A percentile compares a stretch with the other conserved stretches of the same genome.
Conservation (phyloP, 2,329 filamentous ascomycete species). For the Lasiodiplodia citricola region DNA sequence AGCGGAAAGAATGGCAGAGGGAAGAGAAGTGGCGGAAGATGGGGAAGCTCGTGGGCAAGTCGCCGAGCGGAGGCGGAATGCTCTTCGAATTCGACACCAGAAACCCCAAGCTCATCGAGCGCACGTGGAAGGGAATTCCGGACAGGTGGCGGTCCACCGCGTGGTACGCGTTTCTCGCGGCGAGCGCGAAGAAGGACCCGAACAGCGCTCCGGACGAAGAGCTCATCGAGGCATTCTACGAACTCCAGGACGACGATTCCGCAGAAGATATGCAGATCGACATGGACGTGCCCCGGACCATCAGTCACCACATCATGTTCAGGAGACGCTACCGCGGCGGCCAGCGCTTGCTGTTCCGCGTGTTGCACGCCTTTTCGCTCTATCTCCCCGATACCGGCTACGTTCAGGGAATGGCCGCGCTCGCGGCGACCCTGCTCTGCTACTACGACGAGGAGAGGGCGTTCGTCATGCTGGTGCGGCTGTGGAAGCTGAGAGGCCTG, state of each 20-base stretch:
- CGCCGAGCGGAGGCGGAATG: slow-evolving; percentile 60
- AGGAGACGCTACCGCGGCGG: slow-evolving; percentile 85
- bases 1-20: slow-evolving; percentile 64
- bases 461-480: slow-evolving; percentile 94
- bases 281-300: slow-evolving; percentile 92
- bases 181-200: slow-evolving; percentile 68
- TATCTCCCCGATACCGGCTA: slow-evolving; percentile 93
- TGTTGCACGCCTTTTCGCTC: slow-evolving; percentile 87
- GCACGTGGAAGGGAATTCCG: slow-evolving; percentile 97
- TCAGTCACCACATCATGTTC: slow-evolving; percentile 97
- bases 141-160: slow-evolving; percentile 92
- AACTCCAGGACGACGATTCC: slow-evolving; percentile 74
- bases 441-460: slow-evolving; percentile 96
- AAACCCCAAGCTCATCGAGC: slow-evolving; percentile 79
- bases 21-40: slow-evolving; percentile 73
- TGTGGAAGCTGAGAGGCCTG: slow-evolving; percentile 89
- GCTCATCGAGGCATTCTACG: slow-evolving; percentile 73
- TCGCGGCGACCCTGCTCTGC: slow-evolving; percentile 89
- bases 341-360: slow-evolving; percentile 88
- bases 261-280: slow-evolving; percentile 97
- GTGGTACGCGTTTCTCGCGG: slow-evolving; percentile 89
- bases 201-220: slow-evolving; percentile 63
- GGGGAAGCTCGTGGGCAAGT: slow-evolving; percentile 51
- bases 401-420: slow-evolving; percentile 95
- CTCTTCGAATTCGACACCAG: slow-evolving; percentile 79